These are phyloP conservation scores for Petunia axillaris DNA, from an alignment of 257 asterid genomes.

Conservation along the genomic window DNA sequence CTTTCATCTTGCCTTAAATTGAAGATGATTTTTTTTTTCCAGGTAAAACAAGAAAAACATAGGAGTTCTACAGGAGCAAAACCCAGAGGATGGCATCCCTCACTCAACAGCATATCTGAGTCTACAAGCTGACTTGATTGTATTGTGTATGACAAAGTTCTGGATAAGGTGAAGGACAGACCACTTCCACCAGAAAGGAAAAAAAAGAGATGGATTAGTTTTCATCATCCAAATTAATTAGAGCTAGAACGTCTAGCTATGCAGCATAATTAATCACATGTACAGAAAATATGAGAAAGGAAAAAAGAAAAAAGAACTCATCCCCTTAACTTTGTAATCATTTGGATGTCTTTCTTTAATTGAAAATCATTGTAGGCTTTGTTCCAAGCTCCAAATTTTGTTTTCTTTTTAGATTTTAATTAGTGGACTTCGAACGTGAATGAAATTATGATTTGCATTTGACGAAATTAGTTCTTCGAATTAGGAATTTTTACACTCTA, in stretches of 20 bases:
- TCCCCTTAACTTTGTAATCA: conserved; percentile 22
- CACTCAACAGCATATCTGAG: conserved; percentile 70
- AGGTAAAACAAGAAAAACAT: conserved; percentile 61
- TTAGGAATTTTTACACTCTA: too few species aligned
- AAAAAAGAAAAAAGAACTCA: not conserved
- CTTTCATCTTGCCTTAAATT: too few species aligned
- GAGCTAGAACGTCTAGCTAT: not conserved
- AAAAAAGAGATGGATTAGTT: not conserved
- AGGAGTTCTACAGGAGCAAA: conserved; percentile 44
- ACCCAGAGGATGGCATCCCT: conserved; percentile 68
- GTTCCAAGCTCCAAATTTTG: conserved; percentile 23
- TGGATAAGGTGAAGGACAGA: not conserved
- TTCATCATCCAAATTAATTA: not conserved
- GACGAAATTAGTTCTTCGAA: not conserved
- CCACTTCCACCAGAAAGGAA: not conserved
- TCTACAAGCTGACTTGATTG: conserved; percentile 51
- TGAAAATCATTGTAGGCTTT: conserved; percentile 24
- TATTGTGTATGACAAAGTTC: conserved; percentile 11
- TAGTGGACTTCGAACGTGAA: not conserved
- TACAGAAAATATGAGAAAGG: conserved; percentile 14
- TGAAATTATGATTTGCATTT: not conserved
- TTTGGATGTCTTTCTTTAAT: conserved; percentile 17
- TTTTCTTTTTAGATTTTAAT: conserved; percentile 15
- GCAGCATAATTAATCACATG: conserved; percentile 18
- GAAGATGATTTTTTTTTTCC: conserved; percentile 22